Evolutionary conservation across 257 asterid species (phyloP).

Genomic region (Solanum acaule): DNA sequence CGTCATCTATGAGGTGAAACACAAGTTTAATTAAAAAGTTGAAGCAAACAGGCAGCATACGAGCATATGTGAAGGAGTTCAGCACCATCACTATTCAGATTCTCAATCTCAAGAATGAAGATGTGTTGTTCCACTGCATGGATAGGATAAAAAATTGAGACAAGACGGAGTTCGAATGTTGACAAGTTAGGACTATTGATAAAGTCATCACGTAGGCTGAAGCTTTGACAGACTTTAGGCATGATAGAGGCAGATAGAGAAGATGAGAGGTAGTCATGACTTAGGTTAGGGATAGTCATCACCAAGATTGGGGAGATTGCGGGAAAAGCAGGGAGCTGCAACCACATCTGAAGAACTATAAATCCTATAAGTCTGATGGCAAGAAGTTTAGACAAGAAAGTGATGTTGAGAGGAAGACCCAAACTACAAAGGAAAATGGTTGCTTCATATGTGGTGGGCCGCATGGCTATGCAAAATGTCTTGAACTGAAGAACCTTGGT

Average conservation of each 20-base stretch:
- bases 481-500: neutral
- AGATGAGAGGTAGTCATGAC: neutral
- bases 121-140: neutral
- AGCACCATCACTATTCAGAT: neutral
- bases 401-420: neutral
- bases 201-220: neutral
- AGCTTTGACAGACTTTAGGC: neutral
- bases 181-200: neutral
- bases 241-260: neutral
- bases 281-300: neutral
- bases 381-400: no score
- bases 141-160: neutral
- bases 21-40: no score
- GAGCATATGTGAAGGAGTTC: neutral
- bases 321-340: neutral
- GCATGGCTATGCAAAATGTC: neutral
- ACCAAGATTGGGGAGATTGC: neutral
- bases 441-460: neutral
- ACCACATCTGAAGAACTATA: no score
- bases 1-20: neutral
- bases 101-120: neutral
- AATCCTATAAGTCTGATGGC: neutral
- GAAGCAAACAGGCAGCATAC: rapidly evolving
- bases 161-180: neutral
- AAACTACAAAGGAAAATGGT: neutral